Evolutionary conservation across 257 asterid genomes (phyloP).

Genomic region (Przewalskia tangutica): DNA sequence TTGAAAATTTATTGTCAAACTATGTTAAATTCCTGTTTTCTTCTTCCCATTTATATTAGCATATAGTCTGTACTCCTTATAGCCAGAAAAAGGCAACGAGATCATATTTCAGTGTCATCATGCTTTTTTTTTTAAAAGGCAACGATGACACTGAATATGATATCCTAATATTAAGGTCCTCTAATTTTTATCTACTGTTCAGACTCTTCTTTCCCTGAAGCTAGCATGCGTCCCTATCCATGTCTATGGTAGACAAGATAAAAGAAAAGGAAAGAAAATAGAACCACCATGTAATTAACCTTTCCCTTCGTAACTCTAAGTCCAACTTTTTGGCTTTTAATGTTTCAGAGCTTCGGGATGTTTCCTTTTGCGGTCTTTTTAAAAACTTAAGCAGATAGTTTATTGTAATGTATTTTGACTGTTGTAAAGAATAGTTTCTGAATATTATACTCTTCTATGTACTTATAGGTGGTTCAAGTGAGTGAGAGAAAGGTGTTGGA

Average conservation of each 20-base stretch:
- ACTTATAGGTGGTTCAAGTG: slow-evolving; percentile 74
- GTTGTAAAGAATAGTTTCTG: not conserved
- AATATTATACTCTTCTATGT: not conserved
- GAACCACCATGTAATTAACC: not conserved
- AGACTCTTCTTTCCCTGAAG: not conserved
- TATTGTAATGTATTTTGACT: not conserved
- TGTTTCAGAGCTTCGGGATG: not conserved
- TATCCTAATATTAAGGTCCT: not conserved
- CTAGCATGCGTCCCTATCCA: not conserved
- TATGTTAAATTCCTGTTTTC: not conserved
- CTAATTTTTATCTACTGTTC: not conserved
- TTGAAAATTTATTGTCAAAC: not conserved
- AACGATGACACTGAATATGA: not conserved
- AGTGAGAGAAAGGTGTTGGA: slow-evolving; percentile 68
- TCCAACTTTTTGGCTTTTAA: not conserved
- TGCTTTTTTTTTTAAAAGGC: not conserved
- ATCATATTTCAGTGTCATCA: no score
- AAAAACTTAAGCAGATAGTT: not conserved
- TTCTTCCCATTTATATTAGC: not conserved
- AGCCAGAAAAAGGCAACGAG: not conserved
- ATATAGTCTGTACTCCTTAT: not conserved
- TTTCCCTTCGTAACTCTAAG: not conserved
- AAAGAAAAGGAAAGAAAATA: not conserved
- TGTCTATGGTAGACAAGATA: not conserved
- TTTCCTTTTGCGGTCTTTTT: not conserved